Percentiles rank a stretch among this genome's conserved stretches.
Evolutionary conservation across 2,329 filamentous ascomycete genomes (phyloP).

Genomic region (Trichoderma breve): DNA sequence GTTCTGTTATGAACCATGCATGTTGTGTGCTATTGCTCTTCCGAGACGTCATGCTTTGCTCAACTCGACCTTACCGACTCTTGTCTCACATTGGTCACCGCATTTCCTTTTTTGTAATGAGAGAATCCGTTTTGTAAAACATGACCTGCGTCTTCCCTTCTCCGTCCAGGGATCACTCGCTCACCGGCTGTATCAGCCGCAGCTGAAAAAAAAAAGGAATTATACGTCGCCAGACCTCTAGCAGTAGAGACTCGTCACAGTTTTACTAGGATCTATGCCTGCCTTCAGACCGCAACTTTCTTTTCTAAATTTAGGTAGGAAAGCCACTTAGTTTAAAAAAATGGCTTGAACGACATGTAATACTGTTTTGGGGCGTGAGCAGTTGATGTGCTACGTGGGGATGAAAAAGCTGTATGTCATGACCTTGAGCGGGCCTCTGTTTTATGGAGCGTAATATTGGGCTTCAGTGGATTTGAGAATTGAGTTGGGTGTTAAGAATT

Average conservation of each 20-base stretch:
- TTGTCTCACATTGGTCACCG: background rate
- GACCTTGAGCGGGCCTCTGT: background rate
- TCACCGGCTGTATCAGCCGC: slow-evolving; percentile 12
- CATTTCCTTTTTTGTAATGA: background rate
- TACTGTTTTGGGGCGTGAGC: background rate
- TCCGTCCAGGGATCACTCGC: background rate
- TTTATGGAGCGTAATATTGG: background rate
- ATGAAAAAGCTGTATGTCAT: background rate
- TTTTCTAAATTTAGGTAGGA: background rate
- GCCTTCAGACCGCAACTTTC: background rate
- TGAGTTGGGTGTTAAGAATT: background rate
- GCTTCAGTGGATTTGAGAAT: background rate
- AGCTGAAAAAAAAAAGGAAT: background rate
- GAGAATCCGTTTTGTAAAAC: background rate
- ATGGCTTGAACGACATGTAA: background rate
- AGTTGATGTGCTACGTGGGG: background rate
- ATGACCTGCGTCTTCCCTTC: background rate
- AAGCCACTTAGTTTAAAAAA: background rate
- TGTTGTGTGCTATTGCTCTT: background rate
- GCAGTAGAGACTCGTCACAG: background rate
- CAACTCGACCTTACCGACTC: slow-evolving; percentile 2
- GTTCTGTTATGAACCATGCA: background rate
- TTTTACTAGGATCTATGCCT: background rate
- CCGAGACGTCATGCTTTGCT: background rate
- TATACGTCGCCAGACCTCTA: background rate